Conservation (phyloP, 2,329 filamentous ascomycete genomes). For the Fusarium mexicanum region DNA sequence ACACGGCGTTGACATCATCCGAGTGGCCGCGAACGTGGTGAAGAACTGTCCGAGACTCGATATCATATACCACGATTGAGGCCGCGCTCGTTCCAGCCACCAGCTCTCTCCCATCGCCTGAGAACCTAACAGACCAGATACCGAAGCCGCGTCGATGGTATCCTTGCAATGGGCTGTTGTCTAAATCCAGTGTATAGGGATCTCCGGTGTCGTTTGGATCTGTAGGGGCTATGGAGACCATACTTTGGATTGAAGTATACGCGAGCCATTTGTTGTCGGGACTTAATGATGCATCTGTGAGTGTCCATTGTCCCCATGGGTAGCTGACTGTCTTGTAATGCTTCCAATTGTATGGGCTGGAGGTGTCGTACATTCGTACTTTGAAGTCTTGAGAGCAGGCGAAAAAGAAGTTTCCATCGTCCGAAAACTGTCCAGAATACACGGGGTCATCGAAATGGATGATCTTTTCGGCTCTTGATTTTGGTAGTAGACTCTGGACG, state of each 20-base stretch:
- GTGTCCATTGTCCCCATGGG: constrained; percentile 91
- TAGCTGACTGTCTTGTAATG: constrained; percentile 93
- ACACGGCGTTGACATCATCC: constrained; percentile 95
- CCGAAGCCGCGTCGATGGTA: constrained; percentile 56
- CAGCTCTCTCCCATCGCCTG: constrained; percentile 88
- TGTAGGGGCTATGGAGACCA: constrained; percentile 87
- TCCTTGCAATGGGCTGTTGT: constrained; percentile 44
- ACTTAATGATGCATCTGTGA: constrained; percentile 91
- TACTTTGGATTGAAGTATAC: constrained; percentile 87
- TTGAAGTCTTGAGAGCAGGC: constrained; percentile 91
- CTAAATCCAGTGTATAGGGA: constrained; percentile 80
- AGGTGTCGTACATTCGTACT: constrained; percentile 97
- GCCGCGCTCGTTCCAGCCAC: constrained; percentile 86
- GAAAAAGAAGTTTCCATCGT: constrained; percentile 98
- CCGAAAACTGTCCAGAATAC: constrained; percentile 95
- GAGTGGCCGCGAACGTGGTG: constrained; percentile 81
- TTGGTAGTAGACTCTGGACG: constrained; percentile 76
- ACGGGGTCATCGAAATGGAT: constrained; percentile 87
- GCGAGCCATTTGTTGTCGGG: constrained; percentile 93
- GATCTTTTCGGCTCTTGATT: constrained; percentile 81
- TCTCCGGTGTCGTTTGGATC: constrained; percentile 84
- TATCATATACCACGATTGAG: constrained; percentile 89
- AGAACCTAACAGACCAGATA: constrained; percentile 94
- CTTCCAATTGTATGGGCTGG: constrained; percentile 93
- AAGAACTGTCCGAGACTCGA: constrained; percentile 80